Base-by-base conservation (phyloP, 2,329 filamentous ascomycete genomes). In the Calonectria fujianensis region DNA sequence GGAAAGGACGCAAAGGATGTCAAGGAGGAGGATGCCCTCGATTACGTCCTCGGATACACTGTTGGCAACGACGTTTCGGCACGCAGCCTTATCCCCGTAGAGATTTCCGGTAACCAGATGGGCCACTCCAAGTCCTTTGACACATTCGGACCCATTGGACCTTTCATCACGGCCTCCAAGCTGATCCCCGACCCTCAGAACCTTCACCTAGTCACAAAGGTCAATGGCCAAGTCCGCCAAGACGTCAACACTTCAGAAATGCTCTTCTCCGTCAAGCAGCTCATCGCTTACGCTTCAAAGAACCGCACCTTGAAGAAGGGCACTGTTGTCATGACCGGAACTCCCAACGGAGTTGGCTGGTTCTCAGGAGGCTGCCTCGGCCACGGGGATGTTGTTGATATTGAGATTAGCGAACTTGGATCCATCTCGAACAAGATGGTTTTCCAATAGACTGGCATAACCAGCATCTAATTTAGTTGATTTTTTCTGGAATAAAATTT, bases 91-190 rank as follows among this genome's bases (percentile, higher is more conserved):
- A 61, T 61, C 10, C 54, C 54, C 1, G 54, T 61, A 4, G 54
- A 61, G 54, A 61, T 61, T 61, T 61, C 54, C 18, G 54, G 54
- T 13, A 39, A 61, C n/a, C 54, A 61, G 18, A 61, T 61, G 54
- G 54, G 54, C n/a, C 24, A 61, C 14, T 61, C 54, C n/a, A 61
- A 61, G 24, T 61, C 54, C 2, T 61, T 61, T 61, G 54, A 61
- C 10, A 39, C 54, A 39, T 61, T 61, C 13, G 54, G 54, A 8
- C 54, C 54, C 13, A 61, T 61, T 16, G 54, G 54, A 18, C 54
- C 54, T 11, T 61, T 61, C n/a, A 61, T 61, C 37, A 29, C 54
- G 16, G 39, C 54, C 2, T 11, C 54, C 37, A 37, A n/a, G 29
- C 20, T 61, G 16, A 27, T 61, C 32, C 54, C 54, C 18, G 54